These are phyloP conservation scores for Candida maesae DNA, from an alignment of 805 yeast species.

Conservation along the genomic window DNA sequence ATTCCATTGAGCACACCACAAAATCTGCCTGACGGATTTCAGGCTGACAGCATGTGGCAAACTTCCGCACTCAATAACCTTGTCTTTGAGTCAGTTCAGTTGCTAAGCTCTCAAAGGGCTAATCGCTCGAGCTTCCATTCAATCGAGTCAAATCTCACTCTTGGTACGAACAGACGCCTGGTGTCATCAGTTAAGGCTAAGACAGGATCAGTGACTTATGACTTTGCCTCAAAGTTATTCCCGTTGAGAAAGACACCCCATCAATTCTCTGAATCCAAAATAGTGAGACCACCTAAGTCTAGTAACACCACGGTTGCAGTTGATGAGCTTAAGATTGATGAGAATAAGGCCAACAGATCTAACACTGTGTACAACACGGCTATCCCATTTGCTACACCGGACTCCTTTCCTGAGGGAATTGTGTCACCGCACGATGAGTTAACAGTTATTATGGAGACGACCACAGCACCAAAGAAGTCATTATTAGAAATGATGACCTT, in stretches of 20 bases:
- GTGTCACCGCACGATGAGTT: slow-evolving; percentile 15
- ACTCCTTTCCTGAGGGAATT: slow-evolving; percentile 32
- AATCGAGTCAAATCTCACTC: slow-evolving; percentile 39
- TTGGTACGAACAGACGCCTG: slow-evolving; percentile 43
- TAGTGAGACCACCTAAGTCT: slow-evolving; percentile 20
- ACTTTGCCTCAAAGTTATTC: slow-evolving; percentile 11
- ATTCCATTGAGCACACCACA: slow-evolving; percentile 46
- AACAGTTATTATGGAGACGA: slow-evolving; percentile 19
- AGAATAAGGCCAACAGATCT: neutral
- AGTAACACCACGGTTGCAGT: neutral
- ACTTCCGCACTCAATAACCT: slow-evolving; percentile 34
- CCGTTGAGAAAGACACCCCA: slow-evolving; percentile 8
- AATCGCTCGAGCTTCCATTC: slow-evolving; percentile 19
- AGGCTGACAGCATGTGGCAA: slow-evolving; percentile 38
- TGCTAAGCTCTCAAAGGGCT: slow-evolving; percentile 36
- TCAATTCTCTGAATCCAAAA: slow-evolving; percentile 28
- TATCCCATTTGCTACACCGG: slow-evolving; percentile 23
- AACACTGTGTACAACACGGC: slow-evolving; percentile 8
- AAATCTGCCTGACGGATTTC: slow-evolving; percentile 16
- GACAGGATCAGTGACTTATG: slow-evolving; percentile 3
- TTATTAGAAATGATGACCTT: slow-evolving; percentile 27
- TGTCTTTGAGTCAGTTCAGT: slow-evolving; percentile 42
- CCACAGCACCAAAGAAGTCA: slow-evolving; percentile 17
- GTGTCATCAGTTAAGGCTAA: slow-evolving; percentile 35
- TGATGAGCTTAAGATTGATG: slow-evolving; percentile 2